Evolutionary conservation across 108 stramenopile genomes (phyloP), one percentile per base, ranked within the genome.

Genomic region (Mayamaea pseudoterrestris): DNA sequence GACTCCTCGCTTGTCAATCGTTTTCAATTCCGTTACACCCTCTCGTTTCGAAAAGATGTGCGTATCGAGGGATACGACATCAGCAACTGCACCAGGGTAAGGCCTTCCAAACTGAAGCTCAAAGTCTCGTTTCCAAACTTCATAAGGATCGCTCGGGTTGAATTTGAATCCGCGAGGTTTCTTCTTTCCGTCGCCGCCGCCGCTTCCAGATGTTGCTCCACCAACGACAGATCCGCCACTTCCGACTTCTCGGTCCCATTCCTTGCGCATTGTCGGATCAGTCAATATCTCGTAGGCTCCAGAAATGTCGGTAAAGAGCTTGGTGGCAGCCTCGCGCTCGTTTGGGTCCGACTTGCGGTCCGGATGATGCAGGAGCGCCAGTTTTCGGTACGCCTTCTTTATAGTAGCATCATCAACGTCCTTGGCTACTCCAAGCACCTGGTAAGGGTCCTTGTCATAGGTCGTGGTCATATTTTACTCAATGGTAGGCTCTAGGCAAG

Each of bases 251-350:
- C n/a, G n/a, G n/a, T 85, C 83, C 53, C 77, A 85, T 14, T 74
- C 25, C 9, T 66, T 65, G 1, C 75, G 63, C 35, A 69, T 70
- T n/a, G 58, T 61, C 41, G 65, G 50, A 66, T 91, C 90, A 41
- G 55, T 65, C 4, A 92, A 44, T 1, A 85, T 73, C 28, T 92
- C 83, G 48, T 90, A 88, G 8, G 87, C 91, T 41, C 74, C 71
- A 18, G 63, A 58, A 26, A 85, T 74, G 31, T 85, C 62, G 42
- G 80, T 69, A 53, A 92, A 92, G 26, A 40, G 47, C n/a, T 42
- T 29, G 30, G 36, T 27, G 5, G 61, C 61, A 0, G 28, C 40
- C 13, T 35, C 45, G 30, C 48, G 66, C 0, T 41, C 57, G 28
- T 67, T 63, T 29, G 66, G 1, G 24, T 13, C 34, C 55, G 65